Base-by-base conservation (phyloP, 176 grass and related monocot species). In the Microstegium vimineum region DNA sequence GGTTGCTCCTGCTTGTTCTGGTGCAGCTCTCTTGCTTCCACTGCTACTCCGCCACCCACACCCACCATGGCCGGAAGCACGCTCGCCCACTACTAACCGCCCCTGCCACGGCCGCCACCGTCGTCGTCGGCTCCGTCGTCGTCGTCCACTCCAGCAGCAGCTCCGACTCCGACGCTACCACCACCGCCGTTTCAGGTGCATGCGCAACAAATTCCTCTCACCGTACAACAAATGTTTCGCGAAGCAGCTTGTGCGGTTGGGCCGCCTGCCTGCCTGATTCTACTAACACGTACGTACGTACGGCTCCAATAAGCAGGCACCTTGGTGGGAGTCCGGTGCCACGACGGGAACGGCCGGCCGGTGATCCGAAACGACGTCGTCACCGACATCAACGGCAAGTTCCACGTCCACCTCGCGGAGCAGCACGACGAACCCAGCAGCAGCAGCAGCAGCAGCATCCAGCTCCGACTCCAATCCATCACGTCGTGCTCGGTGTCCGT, bases 401-500 rank as follows among this genome's bases (percentile, higher is more conserved):
- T 85, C 74, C 75, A 18, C n/a, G 13, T 85, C 75, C 75, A 1
- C 38, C 83, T 85, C 1, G 12, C 38, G 3, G 66, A 11, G 6
- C 74, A n/a, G n/a, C n/a, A n/a, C n/a, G n/a, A 16, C 37, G 74
- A 49, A 37, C 2, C 64, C 2, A 78, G 14, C 63, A 13, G 12
- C 47, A 56, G 8, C 52, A 56, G 7, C 52, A n/a, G n/a, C 52
- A 56, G 52, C 1, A 78, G 38, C 62, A 11, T n/a, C 16, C 41
- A 38, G 5, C 37, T 38, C 72, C 60, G 61, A 31, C 83, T 85
- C 65, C 20, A 1, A 1, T 62, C 74, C 8, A 54, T 78, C 38
- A 71, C 83, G 14, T 78, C 83, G 1, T 85, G 83, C 54, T 85
- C 83, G 7, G 73, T 78, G 66, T 2, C 74, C 2, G 73, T 71